These are phyloP conservation scores for Rhypophila decipiens DNA, from an alignment of 495 filamentous ascomycete genomes.

Conservation along the genomic window DNA sequence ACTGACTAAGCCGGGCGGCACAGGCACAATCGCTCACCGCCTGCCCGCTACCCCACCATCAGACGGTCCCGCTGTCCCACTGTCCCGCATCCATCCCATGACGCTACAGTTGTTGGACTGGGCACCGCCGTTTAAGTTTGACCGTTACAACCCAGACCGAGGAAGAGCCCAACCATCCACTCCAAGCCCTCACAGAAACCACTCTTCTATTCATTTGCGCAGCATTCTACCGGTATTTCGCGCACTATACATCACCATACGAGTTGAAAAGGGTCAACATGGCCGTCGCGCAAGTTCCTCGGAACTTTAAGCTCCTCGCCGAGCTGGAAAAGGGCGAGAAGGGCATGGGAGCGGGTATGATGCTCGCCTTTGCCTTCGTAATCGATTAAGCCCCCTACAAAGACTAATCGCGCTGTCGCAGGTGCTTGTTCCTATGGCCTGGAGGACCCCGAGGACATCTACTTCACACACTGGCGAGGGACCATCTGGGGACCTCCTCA, in stretches of 20 bases:
- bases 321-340: conserved; percentile 99
- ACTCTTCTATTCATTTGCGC: too few relatives aligned
- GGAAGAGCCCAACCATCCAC: not conserved
- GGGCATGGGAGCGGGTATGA: conserved; percentile 81
- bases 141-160: not conserved
- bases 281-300: conserved; percentile 74
- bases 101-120: not conserved
- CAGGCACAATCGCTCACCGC: conserved; percentile 18
- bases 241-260: too few relatives aligned
- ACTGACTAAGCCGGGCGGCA: conserved; percentile 18
- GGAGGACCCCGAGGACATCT: conserved; percentile 86
- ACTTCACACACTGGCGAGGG: conserved; percentile 98
- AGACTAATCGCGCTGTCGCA: conserved; percentile 24
- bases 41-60: conserved; percentile 1
- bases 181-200: not conserved
- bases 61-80: not conserved
- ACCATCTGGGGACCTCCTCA: conserved; percentile 96
- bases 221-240: too few relatives aligned
- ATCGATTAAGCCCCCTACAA: not conserved
- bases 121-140: not conserved
- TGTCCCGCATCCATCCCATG: not conserved
- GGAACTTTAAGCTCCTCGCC: conserved; percentile 93
- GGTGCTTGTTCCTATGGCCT: conserved; percentile 97
- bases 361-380: not conserved
- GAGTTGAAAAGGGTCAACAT: conserved; percentile 10